phyloP scores from a whole-genome alignment of 2,329 filamentous ascomycete species.

The Fusarium drepaniforme region DNA sequence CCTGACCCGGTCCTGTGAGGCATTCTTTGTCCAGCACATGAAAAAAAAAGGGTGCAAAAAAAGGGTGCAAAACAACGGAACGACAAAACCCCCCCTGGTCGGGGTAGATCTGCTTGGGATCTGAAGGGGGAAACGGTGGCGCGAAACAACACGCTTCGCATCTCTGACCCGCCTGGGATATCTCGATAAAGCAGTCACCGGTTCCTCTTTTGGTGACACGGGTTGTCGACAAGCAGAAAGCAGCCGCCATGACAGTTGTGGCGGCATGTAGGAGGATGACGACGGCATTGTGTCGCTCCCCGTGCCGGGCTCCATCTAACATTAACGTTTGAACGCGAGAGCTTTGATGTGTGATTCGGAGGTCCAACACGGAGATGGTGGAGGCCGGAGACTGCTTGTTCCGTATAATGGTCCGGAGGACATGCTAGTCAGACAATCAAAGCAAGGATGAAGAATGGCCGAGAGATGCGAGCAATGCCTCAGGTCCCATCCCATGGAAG shows the following conservation, averaged over 20 bases:
- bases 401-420: slow-evolving; percentile 25
- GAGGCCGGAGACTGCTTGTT: slow-evolving; percentile 21
- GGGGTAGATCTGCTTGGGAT: slow-evolving; percentile 31
- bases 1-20: slow-evolving; percentile 32
- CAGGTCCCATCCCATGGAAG: slow-evolving; percentile 11
- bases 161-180: slow-evolving; percentile 22
- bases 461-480: slow-evolving; percentile 25
- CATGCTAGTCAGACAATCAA: slow-evolving; percentile 29
- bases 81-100: slow-evolving; percentile 3
- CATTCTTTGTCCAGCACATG: background rate
- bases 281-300: slow-evolving; percentile 17
- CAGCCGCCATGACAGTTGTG: slow-evolving; percentile 38
- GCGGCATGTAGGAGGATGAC: slow-evolving; percentile 24
- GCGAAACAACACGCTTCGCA: slow-evolving; percentile 24
- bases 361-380: slow-evolving; percentile 16
- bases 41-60: background rate
- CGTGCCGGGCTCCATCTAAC: slow-evolving; percentile 1
- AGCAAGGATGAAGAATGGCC: slow-evolving; percentile 23
- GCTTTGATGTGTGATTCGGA: slow-evolving; percentile 6
- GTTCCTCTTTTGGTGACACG: slow-evolving; percentile 13
- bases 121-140: slow-evolving; percentile 25
- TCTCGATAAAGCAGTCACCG: slow-evolving; percentile 28
- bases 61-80: slow-evolving; percentile 12
- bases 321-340: slow-evolving; percentile 17
- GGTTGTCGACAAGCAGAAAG: background rate